Conservation (phyloP, 768 basidiomycete species). For the Amanita rubescens region DNA sequence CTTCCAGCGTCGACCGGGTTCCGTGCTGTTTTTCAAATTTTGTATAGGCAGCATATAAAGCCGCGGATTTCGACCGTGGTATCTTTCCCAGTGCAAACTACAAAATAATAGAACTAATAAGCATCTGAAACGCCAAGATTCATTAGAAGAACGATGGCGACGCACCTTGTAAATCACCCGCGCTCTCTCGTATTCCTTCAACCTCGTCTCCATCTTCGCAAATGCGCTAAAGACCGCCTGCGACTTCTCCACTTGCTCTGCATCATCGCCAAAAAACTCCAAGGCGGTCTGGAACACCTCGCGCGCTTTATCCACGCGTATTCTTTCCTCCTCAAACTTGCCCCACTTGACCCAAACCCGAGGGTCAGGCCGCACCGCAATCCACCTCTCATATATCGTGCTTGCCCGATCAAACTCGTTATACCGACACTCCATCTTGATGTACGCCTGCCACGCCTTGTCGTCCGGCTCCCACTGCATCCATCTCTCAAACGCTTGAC, state of each 20-base stretch:
- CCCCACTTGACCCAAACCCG: conserved; percentile 80
- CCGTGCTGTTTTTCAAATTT: conserved; percentile 99
- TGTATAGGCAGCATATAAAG: conserved; percentile 87
- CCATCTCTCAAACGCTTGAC: conserved; percentile 98
- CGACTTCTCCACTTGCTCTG: conserved; percentile 74
- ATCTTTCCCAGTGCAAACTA: conserved; percentile 94
- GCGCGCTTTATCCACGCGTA: conserved; percentile 25
- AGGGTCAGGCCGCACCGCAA: conserved; percentile 69
- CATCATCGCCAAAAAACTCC: conserved; percentile 67
- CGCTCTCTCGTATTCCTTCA: conserved; percentile 96
- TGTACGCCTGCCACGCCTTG: conserved; percentile 99
- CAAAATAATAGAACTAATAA: neutral
- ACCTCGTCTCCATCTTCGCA: conserved; percentile 93
- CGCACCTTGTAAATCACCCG: conserved; percentile 93
- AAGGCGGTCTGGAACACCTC: conserved; percentile 73
- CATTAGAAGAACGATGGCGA: neutral
- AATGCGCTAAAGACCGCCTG: conserved; percentile 79
- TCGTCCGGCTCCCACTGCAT: conserved; percentile 99
- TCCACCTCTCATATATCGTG: conserved; percentile 87
- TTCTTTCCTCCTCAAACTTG: conserved; percentile 85
- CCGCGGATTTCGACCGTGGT: conserved; percentile 84
- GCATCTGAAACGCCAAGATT: neutral
- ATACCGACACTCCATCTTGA: conserved; percentile 95
- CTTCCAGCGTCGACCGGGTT: conserved; percentile 77
- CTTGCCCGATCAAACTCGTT: conserved; percentile 88